Evolutionary conservation across 2,329 filamentous ascomycete species (phyloP).

Genomic region (Epichloe festucae): DNA sequence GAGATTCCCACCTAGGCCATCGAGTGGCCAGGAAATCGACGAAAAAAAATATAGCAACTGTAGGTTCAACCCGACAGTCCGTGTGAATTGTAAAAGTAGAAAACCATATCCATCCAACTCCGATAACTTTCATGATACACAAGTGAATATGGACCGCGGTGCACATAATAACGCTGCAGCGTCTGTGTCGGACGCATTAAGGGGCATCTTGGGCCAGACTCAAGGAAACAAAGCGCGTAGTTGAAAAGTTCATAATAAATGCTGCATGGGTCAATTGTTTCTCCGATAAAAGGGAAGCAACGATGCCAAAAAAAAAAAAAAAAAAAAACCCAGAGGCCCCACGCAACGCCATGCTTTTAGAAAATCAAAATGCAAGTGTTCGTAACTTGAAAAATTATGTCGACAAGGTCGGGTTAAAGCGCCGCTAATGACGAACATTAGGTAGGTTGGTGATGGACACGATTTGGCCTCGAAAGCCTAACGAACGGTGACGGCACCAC

Average conservation of each 20-base stretch:
- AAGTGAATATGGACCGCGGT: neutral
- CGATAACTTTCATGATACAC: neutral
- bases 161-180: constrained; percentile 3
- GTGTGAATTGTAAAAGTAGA: neutral
- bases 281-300: neutral
- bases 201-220: neutral
- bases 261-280: neutral
- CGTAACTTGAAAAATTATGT: neutral
- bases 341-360: constrained; percentile 9
- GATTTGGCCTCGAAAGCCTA: constrained; percentile 7
- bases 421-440: neutral
- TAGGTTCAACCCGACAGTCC: neutral
- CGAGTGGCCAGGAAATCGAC: neutral
- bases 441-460: no score
- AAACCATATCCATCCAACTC: neutral
- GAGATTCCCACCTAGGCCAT: neutral
- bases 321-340: neutral
- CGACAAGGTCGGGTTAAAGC: neutral
- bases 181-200: constrained; percentile 5
- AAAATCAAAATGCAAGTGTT: neutral
- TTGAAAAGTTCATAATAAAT: neutral
- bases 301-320: neutral
- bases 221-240: neutral
- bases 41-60: neutral
- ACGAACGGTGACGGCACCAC: constrained; percentile 28